A percentile compares a stretch with the other conserved stretches of the same genome.
Conservation (phyloP, 495 filamentous ascomycete species). For the Lophiotrema nucula region DNA sequence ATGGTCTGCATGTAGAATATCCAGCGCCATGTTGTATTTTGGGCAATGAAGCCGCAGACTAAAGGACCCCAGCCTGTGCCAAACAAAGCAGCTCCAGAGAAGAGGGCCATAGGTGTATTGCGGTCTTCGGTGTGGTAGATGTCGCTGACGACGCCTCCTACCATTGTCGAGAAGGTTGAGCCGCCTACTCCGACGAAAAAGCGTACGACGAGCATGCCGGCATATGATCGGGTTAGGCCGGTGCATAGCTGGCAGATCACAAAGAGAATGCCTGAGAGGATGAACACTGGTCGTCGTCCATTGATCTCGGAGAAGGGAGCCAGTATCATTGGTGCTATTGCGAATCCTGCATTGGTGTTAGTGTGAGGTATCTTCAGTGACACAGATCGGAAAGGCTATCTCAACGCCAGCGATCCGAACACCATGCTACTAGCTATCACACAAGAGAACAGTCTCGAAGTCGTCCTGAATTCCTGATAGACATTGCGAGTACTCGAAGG, state of each 20-base stretch:
- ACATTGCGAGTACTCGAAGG: too few relatives aligned
- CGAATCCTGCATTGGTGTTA: slow-evolving; percentile 72
- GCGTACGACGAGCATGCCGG: slow-evolving; percentile 73
- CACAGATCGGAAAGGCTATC: not conserved
- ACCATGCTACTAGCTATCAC: too few relatives aligned
- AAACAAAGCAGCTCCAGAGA: slow-evolving; percentile 69
- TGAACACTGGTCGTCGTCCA: slow-evolving; percentile 78
- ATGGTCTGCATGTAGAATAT: slow-evolving; percentile 87
- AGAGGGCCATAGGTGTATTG: slow-evolving; percentile 89
- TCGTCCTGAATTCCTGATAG: too few relatives aligned
- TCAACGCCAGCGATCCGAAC: too few relatives aligned
- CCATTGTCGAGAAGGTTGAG: slow-evolving; percentile 86
- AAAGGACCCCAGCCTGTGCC: slow-evolving; percentile 84
- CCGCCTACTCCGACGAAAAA: slow-evolving; percentile 74
- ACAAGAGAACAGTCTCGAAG: too few relatives aligned
- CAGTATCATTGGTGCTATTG: slow-evolving; percentile 80
- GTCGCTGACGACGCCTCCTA: slow-evolving; percentile 87
- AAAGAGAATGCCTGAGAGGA: slow-evolving; percentile 68
- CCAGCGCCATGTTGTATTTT: slow-evolving; percentile 76
- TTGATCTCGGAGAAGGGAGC: slow-evolving; percentile 87
- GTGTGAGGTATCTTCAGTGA: not conserved
- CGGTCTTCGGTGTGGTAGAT: slow-evolving; percentile 76
- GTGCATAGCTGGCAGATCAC: slow-evolving; percentile 69
- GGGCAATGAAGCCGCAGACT: slow-evolving; percentile 66
- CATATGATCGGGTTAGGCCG: slow-evolving; percentile 67